Conservation (phyloP, 2,329 filamentous ascomycete species). For the Diaporthe sp. region DNA sequence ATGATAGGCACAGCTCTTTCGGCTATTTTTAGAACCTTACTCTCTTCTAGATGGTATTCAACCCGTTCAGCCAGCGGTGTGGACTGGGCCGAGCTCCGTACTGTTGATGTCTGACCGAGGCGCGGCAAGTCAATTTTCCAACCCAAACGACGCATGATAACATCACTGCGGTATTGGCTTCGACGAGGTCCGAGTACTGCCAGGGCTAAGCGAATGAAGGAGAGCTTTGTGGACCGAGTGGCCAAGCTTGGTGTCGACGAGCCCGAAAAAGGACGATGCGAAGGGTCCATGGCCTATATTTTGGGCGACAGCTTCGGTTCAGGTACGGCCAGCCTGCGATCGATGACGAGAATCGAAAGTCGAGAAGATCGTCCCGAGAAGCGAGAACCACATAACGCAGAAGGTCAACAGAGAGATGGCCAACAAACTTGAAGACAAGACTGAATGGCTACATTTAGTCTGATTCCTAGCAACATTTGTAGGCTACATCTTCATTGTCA, state of each 20-base stretch:
- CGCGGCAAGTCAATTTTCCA: not conserved
- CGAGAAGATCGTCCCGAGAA: too few species aligned
- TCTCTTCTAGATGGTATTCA: fast-evolving
- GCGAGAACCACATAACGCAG: too few species aligned
- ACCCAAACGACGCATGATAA: not conserved
- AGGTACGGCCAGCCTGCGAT: too few species aligned
- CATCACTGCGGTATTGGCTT: not conserved
- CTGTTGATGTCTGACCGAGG: too few species aligned
- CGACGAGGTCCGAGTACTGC: not conserved
- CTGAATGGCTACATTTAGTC: not conserved
- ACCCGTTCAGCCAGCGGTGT: fast-evolving
- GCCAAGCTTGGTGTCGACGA: not conserved
- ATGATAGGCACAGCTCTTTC: fast-evolving
- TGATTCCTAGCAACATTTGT: not conserved
- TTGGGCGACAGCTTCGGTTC: too few species aligned
- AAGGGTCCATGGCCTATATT: too few species aligned
- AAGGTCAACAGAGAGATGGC: too few species aligned
- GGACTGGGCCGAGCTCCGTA: too few species aligned
- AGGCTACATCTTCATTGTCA: not conserved
- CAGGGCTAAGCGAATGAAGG: not conserved
- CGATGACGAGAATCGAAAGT: too few species aligned
- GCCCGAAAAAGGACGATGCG: not conserved
- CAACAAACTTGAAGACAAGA: not conserved
- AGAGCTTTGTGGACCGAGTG: too few species aligned
- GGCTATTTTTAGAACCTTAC: not conserved